Conservation (phyloP, 306 rosid species). For the Luffa acutangula region DNA sequence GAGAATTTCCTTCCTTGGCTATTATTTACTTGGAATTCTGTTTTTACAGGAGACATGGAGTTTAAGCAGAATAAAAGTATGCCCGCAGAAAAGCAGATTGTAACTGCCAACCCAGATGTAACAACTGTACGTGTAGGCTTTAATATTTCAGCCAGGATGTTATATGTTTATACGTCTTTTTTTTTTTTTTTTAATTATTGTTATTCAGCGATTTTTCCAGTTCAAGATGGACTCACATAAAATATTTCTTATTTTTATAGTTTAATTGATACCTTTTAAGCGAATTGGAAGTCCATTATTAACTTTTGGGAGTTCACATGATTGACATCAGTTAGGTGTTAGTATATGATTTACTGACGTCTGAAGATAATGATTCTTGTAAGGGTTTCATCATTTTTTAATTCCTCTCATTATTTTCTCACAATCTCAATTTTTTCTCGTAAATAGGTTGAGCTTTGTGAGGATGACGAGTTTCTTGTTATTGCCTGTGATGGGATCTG, state of each 20-base stretch:
- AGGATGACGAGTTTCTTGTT: conserved; percentile 86
- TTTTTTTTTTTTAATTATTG: neutral
- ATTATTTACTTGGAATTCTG: conserved; percentile 1
- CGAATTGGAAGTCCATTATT: neutral
- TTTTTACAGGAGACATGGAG: conserved; percentile 65
- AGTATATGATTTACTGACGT: neutral
- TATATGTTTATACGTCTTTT: neutral
- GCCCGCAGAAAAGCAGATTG: conserved; percentile 80
- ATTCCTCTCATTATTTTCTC: neutral
- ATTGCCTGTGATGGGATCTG: conserved; percentile 98
- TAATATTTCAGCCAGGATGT: neutral
- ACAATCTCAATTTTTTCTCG: neutral
- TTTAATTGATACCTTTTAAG: neutral
- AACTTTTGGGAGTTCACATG: neutral
- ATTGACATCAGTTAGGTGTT: neutral
- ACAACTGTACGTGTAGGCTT: conserved; percentile 37
- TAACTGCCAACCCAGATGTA: conserved; percentile 81
- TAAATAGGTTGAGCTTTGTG: conserved; percentile 63
- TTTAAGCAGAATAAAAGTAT: conserved; percentile 75
- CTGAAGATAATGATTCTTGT: neutral
- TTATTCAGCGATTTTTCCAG: neutral
- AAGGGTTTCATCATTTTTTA: neutral
- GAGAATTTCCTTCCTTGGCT: neutral
- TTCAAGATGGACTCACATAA: neutral
- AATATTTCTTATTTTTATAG: neutral